Evolutionary conservation across 1,284 basidiomycete species (phyloP).

Genomic region (Moesziomyces sp.): DNA sequence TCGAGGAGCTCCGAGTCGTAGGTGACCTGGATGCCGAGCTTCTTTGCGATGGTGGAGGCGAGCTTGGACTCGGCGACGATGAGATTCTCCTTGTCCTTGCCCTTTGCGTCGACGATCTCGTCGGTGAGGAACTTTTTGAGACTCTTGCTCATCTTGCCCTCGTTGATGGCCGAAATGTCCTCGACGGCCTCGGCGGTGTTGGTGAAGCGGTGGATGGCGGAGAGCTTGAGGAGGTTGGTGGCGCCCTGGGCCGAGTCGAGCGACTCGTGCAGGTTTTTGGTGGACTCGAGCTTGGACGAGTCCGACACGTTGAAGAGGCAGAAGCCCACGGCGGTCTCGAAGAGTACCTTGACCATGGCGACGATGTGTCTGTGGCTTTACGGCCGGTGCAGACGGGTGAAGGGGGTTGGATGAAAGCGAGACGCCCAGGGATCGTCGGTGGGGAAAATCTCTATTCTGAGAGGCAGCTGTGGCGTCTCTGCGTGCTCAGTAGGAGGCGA

Average conservation of each 20-base stretch:
- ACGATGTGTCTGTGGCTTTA: slow-evolving; percentile 1
- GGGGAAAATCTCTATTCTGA: no score
- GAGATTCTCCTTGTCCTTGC: slow-evolving; percentile 78
- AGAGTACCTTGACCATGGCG: slow-evolving; percentile 66
- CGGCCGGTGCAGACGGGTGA: slow-evolving; percentile 1
- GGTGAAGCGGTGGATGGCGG: slow-evolving; percentile 94
- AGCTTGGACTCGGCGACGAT: slow-evolving; percentile 90
- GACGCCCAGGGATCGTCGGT: no score
- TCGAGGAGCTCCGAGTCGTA: slow-evolving; percentile 78
- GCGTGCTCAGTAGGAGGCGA: no score
- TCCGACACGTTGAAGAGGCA: slow-evolving; percentile 97
- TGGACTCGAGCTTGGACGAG: slow-evolving; percentile 82
- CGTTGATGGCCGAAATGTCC: slow-evolving; percentile 91
- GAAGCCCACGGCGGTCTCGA: slow-evolving; percentile 75
- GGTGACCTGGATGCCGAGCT: slow-evolving; percentile 88
- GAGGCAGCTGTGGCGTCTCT: no score
- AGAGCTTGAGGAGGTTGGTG: slow-evolving; percentile 83
- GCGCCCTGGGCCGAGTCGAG: slow-evolving; percentile 91
- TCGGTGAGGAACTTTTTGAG: slow-evolving; percentile 93
- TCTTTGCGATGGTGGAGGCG: slow-evolving; percentile 82
- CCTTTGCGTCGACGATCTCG: slow-evolving; percentile 87
- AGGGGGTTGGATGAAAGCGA: not conserved
- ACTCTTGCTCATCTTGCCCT: slow-evolving; percentile 90
- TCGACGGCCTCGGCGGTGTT: slow-evolving; percentile 99
- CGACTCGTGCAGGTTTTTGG: slow-evolving; percentile 87